Conservation (phyloP, 164 flowering plant species). For the Vitis amurensis region DNA sequence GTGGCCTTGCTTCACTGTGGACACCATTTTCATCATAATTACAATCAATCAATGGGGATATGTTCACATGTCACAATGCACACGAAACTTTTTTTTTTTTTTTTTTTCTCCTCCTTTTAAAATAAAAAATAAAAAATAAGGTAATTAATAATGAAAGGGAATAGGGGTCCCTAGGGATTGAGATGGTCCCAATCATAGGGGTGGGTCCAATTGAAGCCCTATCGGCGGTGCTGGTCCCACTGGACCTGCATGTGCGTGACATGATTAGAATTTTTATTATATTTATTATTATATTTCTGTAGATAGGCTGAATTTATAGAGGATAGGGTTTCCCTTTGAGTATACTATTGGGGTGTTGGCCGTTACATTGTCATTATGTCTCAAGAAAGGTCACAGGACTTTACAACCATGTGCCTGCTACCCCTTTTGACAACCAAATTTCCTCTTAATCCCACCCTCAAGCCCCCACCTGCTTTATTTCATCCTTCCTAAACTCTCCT, state of each 20-base stretch:
- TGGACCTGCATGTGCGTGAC: conserved; percentile 16
- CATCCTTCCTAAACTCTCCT: no score
- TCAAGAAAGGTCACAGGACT: conserved; percentile 16
- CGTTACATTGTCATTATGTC: conserved; percentile 12
- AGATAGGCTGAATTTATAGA: conserved; percentile 11
- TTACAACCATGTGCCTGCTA: conserved; percentile 5
- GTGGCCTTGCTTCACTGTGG: no score
- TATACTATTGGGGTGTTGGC: conserved; percentile 12
- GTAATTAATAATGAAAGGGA: neutral
- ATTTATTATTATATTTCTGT: neutral
- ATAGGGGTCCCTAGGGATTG: neutral
- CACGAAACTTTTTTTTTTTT: no score
- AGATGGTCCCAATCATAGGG: conserved; percentile 4
- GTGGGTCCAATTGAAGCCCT: neutral
- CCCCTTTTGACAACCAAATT: neutral
- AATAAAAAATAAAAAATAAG: no score
- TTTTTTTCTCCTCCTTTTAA: no score
- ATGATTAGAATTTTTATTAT: conserved; percentile 16
- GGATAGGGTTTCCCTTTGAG: conserved; percentile 18
- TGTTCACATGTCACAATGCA: no score
- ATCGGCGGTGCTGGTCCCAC: neutral
- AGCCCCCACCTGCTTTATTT: no score
- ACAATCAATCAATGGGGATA: no score
- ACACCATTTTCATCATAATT: no score
- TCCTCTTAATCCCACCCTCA: no score